These are phyloP conservation scores for Rhizophagus sp. DNA, from an alignment of 192 early-diverging fungal genomes.

Conservation along the genomic window DNA sequence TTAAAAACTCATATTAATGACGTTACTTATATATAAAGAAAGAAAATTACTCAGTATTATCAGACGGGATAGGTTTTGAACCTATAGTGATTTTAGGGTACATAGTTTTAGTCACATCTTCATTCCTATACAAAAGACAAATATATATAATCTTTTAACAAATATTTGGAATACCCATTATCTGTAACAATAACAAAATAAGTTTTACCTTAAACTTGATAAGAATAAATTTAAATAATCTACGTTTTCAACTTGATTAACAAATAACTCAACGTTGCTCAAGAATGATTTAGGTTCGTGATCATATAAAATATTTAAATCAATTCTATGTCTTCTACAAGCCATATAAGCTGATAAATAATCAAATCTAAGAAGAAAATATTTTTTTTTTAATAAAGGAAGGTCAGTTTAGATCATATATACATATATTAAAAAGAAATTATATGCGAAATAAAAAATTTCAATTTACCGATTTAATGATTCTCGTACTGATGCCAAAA, in stretches of 20 bases:
- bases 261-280: constrained; percentile 68
- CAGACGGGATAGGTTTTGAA: too few species aligned
- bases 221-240: constrained; percentile 93
- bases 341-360: constrained; percentile 78
- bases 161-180: not conserved
- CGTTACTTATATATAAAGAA: not conserved
- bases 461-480: constrained; percentile 51
- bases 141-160: not conserved
- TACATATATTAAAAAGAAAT: too few species aligned
- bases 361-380: constrained; percentile 42
- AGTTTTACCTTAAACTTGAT: constrained; percentile 61
- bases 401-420: too few species aligned
- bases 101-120: too few species aligned
- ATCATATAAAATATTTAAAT: constrained; percentile 91
- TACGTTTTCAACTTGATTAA: constrained; percentile 71
- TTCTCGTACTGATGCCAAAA: constrained; percentile 70
- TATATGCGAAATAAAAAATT: not conserved
- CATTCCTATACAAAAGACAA: too few species aligned
- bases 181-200: not conserved
- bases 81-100: too few species aligned
- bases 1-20: not conserved
- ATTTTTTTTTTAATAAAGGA: too few species aligned
- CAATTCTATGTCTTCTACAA: constrained; percentile 90
- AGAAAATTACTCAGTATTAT: constrained; percentile 15
- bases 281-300: constrained; percentile 70